Evolutionary conservation across 2,329 filamentous ascomycete genomes (phyloP), one percentile per base, ranked within the genome.

Genomic region (Monilinia vaccinii-corymbosi): DNA sequence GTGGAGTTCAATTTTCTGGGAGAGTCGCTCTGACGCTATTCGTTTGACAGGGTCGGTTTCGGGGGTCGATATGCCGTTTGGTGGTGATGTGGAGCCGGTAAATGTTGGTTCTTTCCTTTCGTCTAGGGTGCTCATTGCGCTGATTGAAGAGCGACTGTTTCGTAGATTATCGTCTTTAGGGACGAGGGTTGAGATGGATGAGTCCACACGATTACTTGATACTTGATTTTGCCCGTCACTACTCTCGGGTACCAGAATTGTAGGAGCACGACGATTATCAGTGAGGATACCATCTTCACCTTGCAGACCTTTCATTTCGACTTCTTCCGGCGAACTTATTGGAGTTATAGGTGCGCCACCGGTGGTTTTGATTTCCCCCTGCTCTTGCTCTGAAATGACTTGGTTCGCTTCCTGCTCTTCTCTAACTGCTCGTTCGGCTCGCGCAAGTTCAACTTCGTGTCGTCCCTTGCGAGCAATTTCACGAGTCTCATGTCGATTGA

Each of bases 401-500:
- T 52, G 47, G 14, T 34, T 44, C 14, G 36, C 45, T 51, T 57
- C 55, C 59, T 73, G 73, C 64, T 73, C 69, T 58, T 71, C 74
- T 45, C 38, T 58, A 21, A 67, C 63, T 10, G 68, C 68, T 56
- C 73, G 73, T 60, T 78, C 73, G 3, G 72, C 73, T 50, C 74
- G 73, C 31, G 76, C 74, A 11, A 69, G 66, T 65, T 80, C 76
- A 31, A 81, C 67, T 42, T 81, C 78, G 31, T 74, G 66, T 25
- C 80, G 77, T 2, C 84, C 83, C 48, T 78, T 77, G 2, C 75
- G 76, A 2, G 86, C 83, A 46, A 87, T 85, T 18, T 79, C 74
- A 1, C 86, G 80, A 0, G 86, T 88, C 62, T 87, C 79, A 4
- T 83, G 69, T 3, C 86, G 78, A 67, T 84, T 75, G 1, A 76